These are phyloP conservation scores for Colletotrichum kahawae DNA, from an alignment of 2,329 filamentous ascomycete genomes.

Conservation along the genomic window DNA sequence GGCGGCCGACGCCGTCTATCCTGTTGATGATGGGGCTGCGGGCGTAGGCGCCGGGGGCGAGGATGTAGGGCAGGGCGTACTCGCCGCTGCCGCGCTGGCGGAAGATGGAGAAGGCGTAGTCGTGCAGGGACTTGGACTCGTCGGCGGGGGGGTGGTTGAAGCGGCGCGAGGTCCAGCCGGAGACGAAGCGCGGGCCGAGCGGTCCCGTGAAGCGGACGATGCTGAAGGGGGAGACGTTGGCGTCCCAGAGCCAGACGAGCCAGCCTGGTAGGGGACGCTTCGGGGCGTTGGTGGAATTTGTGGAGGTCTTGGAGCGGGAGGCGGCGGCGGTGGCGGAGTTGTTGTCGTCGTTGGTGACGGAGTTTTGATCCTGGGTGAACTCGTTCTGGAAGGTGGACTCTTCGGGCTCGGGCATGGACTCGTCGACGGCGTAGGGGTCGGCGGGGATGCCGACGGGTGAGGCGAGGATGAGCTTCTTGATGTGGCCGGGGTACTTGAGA, in stretches of 20 bases:
- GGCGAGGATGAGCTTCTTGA: constrained; percentile 96
- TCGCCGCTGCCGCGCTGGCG: constrained; percentile 90
- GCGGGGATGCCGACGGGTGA: constrained; percentile 95
- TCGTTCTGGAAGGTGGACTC: constrained; percentile 78
- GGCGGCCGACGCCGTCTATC: constrained; percentile 86
- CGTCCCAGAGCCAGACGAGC: constrained; percentile 94
- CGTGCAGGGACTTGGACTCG: constrained; percentile 85
- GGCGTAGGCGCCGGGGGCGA: constrained; percentile 92
- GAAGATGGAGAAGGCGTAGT: constrained; percentile 95
- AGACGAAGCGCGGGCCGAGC: constrained; percentile 88
- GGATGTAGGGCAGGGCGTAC: constrained; percentile 89
- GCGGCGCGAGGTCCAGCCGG: constrained; percentile 90
- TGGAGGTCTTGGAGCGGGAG: constrained; percentile 36
- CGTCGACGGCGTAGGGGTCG: constrained; percentile 86
- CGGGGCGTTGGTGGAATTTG: constrained; percentile 38
- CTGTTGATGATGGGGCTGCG: constrained; percentile 85
- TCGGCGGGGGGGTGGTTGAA: constrained; percentile 85
- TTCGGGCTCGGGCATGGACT: constrained; percentile 78
- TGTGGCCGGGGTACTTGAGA: constrained; percentile 89
- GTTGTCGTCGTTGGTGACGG: constrained; percentile 49
- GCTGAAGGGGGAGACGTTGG: constrained; percentile 94
- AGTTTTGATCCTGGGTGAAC: constrained; percentile 75
- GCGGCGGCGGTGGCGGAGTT: constrained; percentile 26
- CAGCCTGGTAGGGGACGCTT: constrained; percentile 76
- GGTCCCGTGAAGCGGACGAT: constrained; percentile 88